phyloP scores from a whole-genome alignment of 2,329 filamentous ascomycete genomes.

The Fusarium pseudocircinatum region DNA sequence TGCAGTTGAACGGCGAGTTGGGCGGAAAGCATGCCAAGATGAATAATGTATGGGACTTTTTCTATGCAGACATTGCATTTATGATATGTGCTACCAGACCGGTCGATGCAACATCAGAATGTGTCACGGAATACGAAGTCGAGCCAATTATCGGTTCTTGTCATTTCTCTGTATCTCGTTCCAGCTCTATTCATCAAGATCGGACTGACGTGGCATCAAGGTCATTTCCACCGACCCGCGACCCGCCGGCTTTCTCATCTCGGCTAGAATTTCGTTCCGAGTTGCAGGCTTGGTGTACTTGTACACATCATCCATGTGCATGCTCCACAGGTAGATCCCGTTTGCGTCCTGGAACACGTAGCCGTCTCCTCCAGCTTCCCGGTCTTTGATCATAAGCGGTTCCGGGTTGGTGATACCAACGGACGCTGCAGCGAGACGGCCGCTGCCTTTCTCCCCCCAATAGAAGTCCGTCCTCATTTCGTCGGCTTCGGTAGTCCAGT shows the following conservation, averaged over 20 bases:
- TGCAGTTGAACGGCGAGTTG: neutral
- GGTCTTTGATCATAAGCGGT: neutral
- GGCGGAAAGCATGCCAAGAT: neutral
- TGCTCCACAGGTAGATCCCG: neutral
- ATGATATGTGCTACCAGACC: neutral
- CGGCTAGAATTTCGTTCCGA: neutral
- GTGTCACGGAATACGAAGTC: neutral
- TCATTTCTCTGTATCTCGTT: neutral
- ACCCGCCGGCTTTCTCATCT: neutral
- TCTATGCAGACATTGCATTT: neutral
- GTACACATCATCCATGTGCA: neutral
- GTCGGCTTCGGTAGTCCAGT: neutral
- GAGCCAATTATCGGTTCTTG: neutral
- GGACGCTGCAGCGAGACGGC: neutral
- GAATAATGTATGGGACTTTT: neutral
- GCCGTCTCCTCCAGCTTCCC: neutral
- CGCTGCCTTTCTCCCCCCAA: neutral
- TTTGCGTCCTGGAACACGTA: neutral
- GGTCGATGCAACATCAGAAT: fast-evolving
- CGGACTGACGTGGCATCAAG: too few relatives aligned
- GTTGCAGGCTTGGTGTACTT: neutral
- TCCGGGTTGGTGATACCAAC: neutral
- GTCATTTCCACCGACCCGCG: neutral
- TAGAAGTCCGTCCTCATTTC: neutral
- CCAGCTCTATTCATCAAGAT: too few relatives aligned